phyloP scores from a whole-genome alignment of 2,329 filamentous ascomycete genomes.

The Diaporthe batatas region DNA sequence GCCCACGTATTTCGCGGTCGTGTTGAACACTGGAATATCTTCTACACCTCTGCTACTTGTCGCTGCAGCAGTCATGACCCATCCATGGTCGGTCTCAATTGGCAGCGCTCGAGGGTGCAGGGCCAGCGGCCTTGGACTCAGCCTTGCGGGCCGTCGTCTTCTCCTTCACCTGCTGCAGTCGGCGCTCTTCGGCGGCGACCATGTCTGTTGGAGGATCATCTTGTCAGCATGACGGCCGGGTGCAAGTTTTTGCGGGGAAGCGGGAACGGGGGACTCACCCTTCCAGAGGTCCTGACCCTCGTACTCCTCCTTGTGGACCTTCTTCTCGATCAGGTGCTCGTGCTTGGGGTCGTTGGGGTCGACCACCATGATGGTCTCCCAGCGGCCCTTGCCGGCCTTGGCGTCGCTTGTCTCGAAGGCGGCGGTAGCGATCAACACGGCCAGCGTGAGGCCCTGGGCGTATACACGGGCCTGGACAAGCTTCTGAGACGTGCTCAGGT shows the following conservation, averaged over 20 bases:
- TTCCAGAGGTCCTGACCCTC: conserved; percentile 94
- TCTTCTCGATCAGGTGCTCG: conserved; percentile 87
- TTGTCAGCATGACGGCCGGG: conserved; percentile 40
- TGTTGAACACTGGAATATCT: not conserved
- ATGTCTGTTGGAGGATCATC: conserved; percentile 68
- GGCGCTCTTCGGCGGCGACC: conserved; percentile 83
- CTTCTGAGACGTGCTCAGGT: conserved; percentile 83
- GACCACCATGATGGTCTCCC: conserved; percentile 86
- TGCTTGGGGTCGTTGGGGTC: conserved; percentile 87
- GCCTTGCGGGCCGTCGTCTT: conserved; percentile 47
- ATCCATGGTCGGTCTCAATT: not conserved
- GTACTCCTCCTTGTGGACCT: conserved; percentile 88
- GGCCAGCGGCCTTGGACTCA: conserved; percentile 39
- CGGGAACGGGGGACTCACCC: conserved; percentile 64
- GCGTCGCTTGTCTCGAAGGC: conserved; percentile 86
- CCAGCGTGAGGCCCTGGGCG: conserved; percentile 89
- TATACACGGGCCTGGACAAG: conserved; percentile 95
- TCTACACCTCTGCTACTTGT: not conserved
- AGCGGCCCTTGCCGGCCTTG: conserved; percentile 79
- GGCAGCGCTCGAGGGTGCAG: conserved; percentile 39
- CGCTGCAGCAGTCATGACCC: not conserved
- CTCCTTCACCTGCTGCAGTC: conserved; percentile 59
- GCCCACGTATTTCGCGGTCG: not conserved
- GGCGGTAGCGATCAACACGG: conserved; percentile 84
- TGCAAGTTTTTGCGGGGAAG: not conserved